Evolutionary conservation across 2,329 filamentous ascomycete genomes (phyloP).

Genomic region (Cercospora sp.): DNA sequence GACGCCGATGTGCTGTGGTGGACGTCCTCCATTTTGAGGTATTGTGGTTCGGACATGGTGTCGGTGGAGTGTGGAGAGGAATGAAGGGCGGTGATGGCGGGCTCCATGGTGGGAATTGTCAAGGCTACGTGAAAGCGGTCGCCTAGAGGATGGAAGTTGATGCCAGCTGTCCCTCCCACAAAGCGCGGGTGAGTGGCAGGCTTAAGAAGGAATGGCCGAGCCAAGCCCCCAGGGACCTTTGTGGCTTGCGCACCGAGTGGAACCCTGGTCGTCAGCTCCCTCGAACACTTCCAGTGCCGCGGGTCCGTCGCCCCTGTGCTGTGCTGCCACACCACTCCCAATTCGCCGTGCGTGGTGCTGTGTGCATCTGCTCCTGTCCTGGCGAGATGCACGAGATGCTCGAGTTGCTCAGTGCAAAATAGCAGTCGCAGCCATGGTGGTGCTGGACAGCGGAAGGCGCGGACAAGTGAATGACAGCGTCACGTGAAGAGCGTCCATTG

Average conservation of each 20-base stretch:
- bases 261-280: background rate
- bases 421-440: background rate
- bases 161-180: background rate
- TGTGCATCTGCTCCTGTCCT: background rate
- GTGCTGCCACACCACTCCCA: background rate
- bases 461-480: background rate
- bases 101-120: slow-evolving; percentile 6
- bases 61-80: background rate
- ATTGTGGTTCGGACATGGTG: slow-evolving; percentile 20
- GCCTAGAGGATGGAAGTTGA: slow-evolving; percentile 9
- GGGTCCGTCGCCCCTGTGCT: background rate
- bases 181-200: background rate
- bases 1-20: slow-evolving; percentile 24
- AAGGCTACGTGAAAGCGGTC: slow-evolving; percentile 7
- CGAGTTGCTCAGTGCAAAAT: background rate
- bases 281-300: background rate
- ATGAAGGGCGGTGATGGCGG: background rate
- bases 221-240: background rate
- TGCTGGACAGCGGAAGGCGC: background rate
- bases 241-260: background rate
- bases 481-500: background rate
- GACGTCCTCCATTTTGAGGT: slow-evolving; percentile 32
- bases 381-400: background rate
- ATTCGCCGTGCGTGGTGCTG: background rate
- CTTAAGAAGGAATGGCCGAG: slow-evolving; percentile 1